Percentiles rank a stretch among this genome's conserved stretches.
Evolutionary conservation across 768 basidiomycete species (phyloP).

Genomic region (Boletus tylopilopsis): DNA sequence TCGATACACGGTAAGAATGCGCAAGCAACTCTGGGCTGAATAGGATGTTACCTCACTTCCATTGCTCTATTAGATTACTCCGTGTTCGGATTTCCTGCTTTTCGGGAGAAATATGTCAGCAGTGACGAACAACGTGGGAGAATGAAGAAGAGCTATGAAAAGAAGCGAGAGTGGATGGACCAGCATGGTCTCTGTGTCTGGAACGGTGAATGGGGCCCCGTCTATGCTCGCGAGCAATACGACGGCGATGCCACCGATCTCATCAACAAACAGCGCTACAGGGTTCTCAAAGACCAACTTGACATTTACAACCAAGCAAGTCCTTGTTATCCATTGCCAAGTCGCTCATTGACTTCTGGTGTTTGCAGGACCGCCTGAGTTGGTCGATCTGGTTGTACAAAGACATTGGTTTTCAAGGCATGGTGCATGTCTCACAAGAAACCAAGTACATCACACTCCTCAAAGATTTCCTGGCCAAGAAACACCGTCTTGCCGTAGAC

Average conservation of each 20-base stretch:
- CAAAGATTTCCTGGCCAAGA: constrained; percentile 67
- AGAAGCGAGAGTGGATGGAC: constrained; percentile 79
- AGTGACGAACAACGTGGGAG: constrained; percentile 49
- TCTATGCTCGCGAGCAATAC: constrained; percentile 63
- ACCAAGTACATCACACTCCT: constrained; percentile 73
- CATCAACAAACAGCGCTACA: constrained; percentile 64
- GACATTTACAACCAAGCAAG: constrained; percentile 54
- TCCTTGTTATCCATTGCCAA: neutral
- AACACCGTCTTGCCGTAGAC: constrained; percentile 73
- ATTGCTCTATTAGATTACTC: constrained; percentile 25
- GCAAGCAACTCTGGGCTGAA: no score
- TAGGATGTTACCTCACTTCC: no score
- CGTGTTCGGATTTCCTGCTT: constrained; percentile 64
- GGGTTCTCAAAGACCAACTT: constrained; percentile 70
- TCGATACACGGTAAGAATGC: constrained; percentile 60
- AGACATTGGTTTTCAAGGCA: constrained; percentile 83
- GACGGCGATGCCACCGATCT: constrained; percentile 56
- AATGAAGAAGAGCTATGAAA: constrained; percentile 57
- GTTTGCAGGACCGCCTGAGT: constrained; percentile 53
- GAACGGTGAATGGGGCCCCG: constrained; percentile 86
- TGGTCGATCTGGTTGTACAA: constrained; percentile 92
- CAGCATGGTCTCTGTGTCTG: constrained; percentile 60
- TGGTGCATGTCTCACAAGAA: constrained; percentile 68
- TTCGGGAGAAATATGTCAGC: constrained; percentile 51
- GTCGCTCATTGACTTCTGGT: no score